Conservation (phyloP, 768 basidiomycete genomes). For the Polyporus arcularius region DNA sequence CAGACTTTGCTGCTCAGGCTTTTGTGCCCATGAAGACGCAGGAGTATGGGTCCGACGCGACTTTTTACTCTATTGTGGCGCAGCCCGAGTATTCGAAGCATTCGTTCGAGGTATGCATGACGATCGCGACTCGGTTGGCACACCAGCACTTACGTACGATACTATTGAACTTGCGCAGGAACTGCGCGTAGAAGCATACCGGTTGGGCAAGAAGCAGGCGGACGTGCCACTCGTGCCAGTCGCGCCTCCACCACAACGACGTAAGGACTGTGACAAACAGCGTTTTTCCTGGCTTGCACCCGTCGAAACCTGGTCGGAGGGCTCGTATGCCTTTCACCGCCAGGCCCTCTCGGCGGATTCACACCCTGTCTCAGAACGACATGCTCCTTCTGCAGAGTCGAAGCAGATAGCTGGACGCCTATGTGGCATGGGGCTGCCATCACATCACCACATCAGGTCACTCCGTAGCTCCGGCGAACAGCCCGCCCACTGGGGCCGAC, state of each 20-base stretch:
- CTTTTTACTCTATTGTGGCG: slow-evolving; percentile 21
- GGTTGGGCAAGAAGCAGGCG: slow-evolving; percentile 13
- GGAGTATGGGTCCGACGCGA: slow-evolving; percentile 2
- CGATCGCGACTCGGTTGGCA: neutral
- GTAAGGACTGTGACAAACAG: neutral
- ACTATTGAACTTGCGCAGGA: slow-evolving; percentile 7
- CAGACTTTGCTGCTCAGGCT: slow-evolving; percentile 8
- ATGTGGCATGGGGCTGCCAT: no score
- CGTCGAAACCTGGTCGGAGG: no score
- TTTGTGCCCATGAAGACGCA: slow-evolving; percentile 2
- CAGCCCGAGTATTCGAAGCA: slow-evolving; percentile 22
- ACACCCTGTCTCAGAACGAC: no score
- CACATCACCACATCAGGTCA: no score
- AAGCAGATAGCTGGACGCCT: no score
- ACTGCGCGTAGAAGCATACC: slow-evolving; percentile 17
- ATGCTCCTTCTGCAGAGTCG: no score
- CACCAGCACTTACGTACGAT: neutral
- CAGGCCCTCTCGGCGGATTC: no score
- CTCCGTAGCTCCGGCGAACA: no score
- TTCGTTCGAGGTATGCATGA: slow-evolving; percentile 27
- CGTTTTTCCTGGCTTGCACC: no score
- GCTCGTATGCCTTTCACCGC: no score
- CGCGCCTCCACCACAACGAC: neutral
- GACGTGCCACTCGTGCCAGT: neutral
- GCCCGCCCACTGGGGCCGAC: no score